Evolutionary conservation across 2,329 filamentous ascomycete genomes (phyloP).

Genomic region (Scleromitrula shiraiana): DNA sequence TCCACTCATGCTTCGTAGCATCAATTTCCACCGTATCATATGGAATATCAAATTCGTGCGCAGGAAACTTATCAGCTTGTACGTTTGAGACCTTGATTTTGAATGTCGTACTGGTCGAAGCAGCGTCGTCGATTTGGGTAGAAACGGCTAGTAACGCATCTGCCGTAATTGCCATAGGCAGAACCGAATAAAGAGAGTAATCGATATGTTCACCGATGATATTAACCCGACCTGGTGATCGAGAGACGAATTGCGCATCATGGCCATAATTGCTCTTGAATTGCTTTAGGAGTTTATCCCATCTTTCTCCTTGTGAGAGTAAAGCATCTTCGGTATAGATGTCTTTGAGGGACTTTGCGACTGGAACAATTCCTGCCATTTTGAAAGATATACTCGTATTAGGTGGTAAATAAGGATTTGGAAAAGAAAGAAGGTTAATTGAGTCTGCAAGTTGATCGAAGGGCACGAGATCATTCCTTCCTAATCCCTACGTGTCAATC

Average conservation of each 20-base stretch:
- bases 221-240: conserved; percentile 91
- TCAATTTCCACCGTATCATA: conserved; percentile 67
- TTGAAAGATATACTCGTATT: conserved; percentile 13
- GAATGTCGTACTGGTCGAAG: conserved; percentile 40
- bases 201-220: conserved; percentile 99
- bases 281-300: conserved; percentile 61
- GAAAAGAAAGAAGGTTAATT: background rate
- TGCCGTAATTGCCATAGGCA: conserved; percentile 90
- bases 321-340: conserved; percentile 76
- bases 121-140: conserved; percentile 38
- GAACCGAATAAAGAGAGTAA: conserved; percentile 91
- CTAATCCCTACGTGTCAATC: too few relatives aligned
- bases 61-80: conserved; percentile 64
- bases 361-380: conserved; percentile 60
- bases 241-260: conserved; percentile 70
- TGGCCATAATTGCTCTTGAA: conserved; percentile 67
- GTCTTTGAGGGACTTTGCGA: conserved; percentile 65
- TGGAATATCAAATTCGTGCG: conserved; percentile 66
- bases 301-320: conserved; percentile 60
- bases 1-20: conserved; percentile 81
- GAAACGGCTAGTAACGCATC: conserved; percentile 82
- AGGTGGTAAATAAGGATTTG: too few relatives aligned
- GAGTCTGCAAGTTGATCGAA: too few relatives aligned
- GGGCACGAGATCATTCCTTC: background rate
- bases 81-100: conserved; percentile 76